A percentile compares a stretch with the other conserved stretches of the same genome.
Evolutionary conservation across 495 filamentous ascomycete genomes (phyloP).

Genomic region (Penicillium silybi): DNA sequence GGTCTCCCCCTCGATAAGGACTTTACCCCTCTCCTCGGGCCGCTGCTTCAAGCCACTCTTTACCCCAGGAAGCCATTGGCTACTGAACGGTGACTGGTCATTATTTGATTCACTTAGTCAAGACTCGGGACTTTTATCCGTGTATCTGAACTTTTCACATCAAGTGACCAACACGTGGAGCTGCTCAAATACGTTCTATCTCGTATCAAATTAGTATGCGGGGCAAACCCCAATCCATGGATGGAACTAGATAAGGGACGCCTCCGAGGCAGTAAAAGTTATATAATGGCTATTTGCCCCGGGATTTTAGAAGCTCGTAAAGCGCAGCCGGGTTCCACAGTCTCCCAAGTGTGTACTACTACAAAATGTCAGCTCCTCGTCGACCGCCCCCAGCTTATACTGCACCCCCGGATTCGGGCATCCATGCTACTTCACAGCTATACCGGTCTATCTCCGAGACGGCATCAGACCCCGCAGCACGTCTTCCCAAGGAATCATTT

Average conservation of each 20-base stretch:
- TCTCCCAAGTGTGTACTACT: not conserved
- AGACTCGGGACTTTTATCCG: not conserved
- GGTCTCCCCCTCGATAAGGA: conserved; percentile 1
- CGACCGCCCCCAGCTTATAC: conserved; percentile 43
- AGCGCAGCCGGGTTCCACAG: not conserved
- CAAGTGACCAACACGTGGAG: not conserved
- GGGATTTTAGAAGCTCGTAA: not conserved
- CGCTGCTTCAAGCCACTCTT: not conserved
- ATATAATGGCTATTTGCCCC: conserved; percentile 3
- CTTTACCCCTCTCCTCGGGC: conserved; percentile 8
- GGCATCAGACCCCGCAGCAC: conserved; percentile 28
- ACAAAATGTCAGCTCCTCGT: conserved; percentile 27
- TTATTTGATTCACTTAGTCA: not conserved
- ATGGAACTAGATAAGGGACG: conserved; percentile 3
- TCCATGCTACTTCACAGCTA: conserved; percentile 35
- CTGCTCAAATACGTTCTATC: not conserved
- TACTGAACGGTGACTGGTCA: not conserved
- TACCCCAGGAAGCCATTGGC: not conserved
- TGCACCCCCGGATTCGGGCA: conserved; percentile 31
- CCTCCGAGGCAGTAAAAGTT: conserved; percentile 2
- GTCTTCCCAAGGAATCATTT: conserved; percentile 33
- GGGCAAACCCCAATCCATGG: conserved; percentile 9
- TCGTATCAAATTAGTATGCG: conserved; percentile 1
- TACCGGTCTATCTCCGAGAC: conserved; percentile 41
- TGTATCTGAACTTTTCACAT: not conserved